Evolutionary conservation across 2,329 filamentous ascomycete genomes (phyloP).

Genomic region (Lecanicillium sp.): DNA sequence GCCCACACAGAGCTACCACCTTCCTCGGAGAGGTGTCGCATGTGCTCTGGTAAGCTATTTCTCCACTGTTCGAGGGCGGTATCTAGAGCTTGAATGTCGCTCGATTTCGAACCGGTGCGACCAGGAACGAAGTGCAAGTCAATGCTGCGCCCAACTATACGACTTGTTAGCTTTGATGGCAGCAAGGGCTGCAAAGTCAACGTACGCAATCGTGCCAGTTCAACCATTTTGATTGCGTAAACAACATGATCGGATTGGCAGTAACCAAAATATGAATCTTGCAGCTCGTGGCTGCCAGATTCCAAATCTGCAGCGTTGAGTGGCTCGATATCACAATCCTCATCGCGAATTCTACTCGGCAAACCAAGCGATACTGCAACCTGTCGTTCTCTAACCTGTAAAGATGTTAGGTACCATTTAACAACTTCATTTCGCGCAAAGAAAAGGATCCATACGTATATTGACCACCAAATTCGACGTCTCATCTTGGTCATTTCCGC

Average conservation of each 20-base stretch:
- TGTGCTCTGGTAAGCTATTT: constrained; percentile 21
- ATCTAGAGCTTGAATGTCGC: constrained; percentile 21
- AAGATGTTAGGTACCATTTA: constrained; percentile 5
- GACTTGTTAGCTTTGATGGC: neutral
- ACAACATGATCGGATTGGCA: constrained; percentile 24
- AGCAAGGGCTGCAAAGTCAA: neutral
- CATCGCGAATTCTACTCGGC: constrained; percentile 28
- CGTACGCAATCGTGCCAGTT: constrained; percentile 25
- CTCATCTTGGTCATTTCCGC: constrained; percentile 25
- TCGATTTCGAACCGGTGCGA: constrained; percentile 17
- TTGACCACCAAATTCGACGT: constrained; percentile 45
- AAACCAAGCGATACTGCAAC: constrained; percentile 27
- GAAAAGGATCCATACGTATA: constrained; percentile 32
- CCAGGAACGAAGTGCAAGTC: constrained; percentile 29
- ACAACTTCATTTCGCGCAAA: neutral
- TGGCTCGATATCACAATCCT: constrained; percentile 30
- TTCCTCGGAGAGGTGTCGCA: constrained; percentile 22
- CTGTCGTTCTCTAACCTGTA: constrained; percentile 27
- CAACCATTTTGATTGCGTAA: constrained; percentile 30
- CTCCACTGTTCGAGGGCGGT: constrained; percentile 25
- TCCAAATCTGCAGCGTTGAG: constrained; percentile 22
- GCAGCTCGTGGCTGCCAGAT: constrained; percentile 16
- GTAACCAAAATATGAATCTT: constrained; percentile 19
- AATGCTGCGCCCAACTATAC: constrained; percentile 25
- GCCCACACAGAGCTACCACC: constrained; percentile 26